phyloP scores from a whole-genome alignment of 2,329 filamentous ascomycete genomes.

The Penicillium polonicum region DNA sequence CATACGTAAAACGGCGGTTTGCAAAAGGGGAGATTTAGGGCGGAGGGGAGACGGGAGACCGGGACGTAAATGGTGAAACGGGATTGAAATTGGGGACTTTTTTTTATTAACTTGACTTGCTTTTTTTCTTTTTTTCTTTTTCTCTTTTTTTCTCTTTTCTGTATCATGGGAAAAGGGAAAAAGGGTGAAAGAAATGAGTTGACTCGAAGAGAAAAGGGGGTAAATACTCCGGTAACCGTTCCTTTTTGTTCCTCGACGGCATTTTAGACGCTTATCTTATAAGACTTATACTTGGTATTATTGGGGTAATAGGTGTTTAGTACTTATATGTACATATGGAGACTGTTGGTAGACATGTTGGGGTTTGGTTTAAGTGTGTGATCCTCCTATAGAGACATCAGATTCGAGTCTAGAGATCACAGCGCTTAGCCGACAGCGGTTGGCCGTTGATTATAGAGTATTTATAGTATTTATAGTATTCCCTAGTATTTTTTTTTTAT shows the following conservation, averaged over 20 bases:
- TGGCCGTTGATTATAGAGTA: neutral
- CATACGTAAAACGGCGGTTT: neutral
- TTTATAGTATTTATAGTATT: neutral
- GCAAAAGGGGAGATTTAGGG: neutral
- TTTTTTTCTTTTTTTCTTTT: neutral
- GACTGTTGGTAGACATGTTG: neutral
- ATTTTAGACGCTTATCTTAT: neutral
- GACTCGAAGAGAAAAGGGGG: neutral
- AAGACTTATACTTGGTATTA: neutral
- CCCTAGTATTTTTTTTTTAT: neutral
- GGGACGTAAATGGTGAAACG: neutral
- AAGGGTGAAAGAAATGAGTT: neutral
- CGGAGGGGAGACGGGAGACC: neutral
- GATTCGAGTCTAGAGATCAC: neutral
- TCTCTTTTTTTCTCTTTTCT: neutral
- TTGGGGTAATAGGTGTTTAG: neutral
- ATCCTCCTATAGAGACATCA: neutral
- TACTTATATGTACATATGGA: neutral
- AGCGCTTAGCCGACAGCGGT: slow-evolving; percentile 1
- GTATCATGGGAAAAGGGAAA: neutral
- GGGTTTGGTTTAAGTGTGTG: neutral
- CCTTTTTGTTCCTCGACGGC: neutral
- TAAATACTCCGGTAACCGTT: neutral
- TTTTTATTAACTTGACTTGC: neutral
- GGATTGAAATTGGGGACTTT: neutral